A percentile compares a stretch with the other conserved stretches of the same genome.
These are phyloP conservation scores for Yamadazyma akitaensis DNA, from an alignment of 805 yeast species.

Conservation along the genomic window DNA sequence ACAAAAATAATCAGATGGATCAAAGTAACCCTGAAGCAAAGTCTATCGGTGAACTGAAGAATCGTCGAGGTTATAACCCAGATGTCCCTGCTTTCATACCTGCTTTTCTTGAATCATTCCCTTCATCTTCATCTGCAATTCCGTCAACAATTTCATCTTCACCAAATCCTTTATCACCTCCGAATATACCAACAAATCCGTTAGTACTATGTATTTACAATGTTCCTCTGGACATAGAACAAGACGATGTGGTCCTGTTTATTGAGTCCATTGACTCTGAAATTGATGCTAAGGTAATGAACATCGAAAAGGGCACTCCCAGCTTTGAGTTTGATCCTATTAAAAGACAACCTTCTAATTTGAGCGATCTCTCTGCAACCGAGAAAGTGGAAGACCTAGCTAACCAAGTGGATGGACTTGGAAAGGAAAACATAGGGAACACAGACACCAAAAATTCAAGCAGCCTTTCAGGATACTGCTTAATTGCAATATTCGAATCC, in stretches of 20 bases:
- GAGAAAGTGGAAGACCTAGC: neutral
- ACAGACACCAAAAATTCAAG: too few relatives aligned
- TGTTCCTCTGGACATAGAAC: slow-evolving; percentile 13
- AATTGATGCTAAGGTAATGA: neutral
- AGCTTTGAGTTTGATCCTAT: neutral
- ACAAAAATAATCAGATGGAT: neutral
- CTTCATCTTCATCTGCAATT: neutral
- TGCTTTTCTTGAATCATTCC: neutral
- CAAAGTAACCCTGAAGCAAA: neutral
- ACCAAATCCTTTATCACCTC: neutral
- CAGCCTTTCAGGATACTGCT: neutral
- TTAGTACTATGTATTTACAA: slow-evolving; percentile 11
- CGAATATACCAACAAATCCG: neutral
- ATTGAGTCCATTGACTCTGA: neutral
- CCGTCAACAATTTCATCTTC: neutral
- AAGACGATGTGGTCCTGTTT: slow-evolving; percentile 5
- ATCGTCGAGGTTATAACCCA: slow-evolving; percentile 14
- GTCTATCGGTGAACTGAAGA: neutral
- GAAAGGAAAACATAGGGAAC: neutral
- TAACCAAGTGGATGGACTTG: neutral
- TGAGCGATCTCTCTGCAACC: neutral
- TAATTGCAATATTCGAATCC: neutral
- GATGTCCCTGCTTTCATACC: slow-evolving; percentile 23
- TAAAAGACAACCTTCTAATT: too few relatives aligned
- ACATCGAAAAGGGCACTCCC: neutral